Evolutionary conservation across 1,139 yeast genomes (phyloP).

Genomic region (Suhomyces coccinellae): DNA sequence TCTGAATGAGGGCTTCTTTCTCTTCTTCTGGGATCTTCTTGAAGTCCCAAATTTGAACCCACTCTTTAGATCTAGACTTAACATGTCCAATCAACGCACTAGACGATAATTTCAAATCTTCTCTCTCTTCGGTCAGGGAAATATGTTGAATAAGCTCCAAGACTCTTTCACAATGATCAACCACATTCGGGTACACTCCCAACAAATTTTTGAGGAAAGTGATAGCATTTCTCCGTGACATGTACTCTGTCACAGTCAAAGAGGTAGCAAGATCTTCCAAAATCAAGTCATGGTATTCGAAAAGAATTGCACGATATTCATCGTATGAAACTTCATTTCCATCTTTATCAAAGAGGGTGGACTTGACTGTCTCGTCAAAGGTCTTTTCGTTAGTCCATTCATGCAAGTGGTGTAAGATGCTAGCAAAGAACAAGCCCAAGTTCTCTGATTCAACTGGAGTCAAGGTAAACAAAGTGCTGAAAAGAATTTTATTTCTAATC

Average conservation of each 20-base stretch:
- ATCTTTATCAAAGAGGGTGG: slow-evolving; percentile 11
- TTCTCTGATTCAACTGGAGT: slow-evolving; percentile 83
- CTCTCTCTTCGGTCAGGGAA: slow-evolving; percentile 59
- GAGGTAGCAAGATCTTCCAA: slow-evolving; percentile 49
- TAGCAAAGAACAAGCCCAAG: slow-evolving; percentile 71
- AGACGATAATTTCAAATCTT: slow-evolving; percentile 78
- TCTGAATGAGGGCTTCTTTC: slow-evolving; percentile 23
- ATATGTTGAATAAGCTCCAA: slow-evolving; percentile 51
- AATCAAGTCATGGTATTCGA: slow-evolving; percentile 56
- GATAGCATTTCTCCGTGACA: slow-evolving; percentile 80
- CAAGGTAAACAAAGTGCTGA: slow-evolving; percentile 64
- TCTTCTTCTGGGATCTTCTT: slow-evolving; percentile 43
- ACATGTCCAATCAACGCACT: slow-evolving; percentile 76
- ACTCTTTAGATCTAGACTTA: slow-evolving; percentile 54
- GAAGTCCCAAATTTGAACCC: slow-evolving; percentile 64
- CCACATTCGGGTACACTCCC: slow-evolving; percentile 66
- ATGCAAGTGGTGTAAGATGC: slow-evolving; percentile 49
- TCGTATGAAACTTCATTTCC: slow-evolving; percentile 27
- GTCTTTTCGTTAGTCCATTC: slow-evolving; percentile 38
- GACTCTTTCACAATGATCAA: slow-evolving; percentile 63
- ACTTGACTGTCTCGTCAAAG: slow-evolving; percentile 14
- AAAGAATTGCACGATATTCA: slow-evolving; percentile 45
- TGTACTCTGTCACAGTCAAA: slow-evolving; percentile 62
- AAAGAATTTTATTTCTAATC: slow-evolving; percentile 51
- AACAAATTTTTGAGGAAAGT: slow-evolving; percentile 71